A percentile compares a stretch with the other conserved stretches of the same genome.
These are phyloP conservation scores for Antitrichia curtipendula DNA, from an alignment of 225 moss, liverwort and hornwort species.

Conservation along the genomic window DNA sequence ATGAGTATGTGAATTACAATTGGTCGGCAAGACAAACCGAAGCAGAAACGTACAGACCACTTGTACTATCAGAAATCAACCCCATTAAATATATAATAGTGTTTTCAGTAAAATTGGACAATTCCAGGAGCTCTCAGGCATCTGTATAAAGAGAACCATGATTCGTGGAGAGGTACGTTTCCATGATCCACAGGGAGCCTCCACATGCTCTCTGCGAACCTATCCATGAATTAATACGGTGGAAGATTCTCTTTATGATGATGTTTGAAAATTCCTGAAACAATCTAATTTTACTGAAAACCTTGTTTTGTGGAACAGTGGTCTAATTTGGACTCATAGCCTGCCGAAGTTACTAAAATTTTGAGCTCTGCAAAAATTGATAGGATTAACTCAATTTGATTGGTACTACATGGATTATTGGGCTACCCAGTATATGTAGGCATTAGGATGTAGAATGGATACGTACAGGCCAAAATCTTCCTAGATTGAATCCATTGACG, in stretches of 20 bases:
- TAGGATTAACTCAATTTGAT: background rate
- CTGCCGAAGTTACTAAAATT: background rate
- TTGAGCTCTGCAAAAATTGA: background rate
- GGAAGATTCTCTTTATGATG: background rate
- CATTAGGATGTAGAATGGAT: background rate
- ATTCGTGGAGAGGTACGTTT: background rate
- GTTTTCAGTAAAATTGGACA: background rate
- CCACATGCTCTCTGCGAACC: background rate
- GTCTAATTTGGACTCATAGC: background rate
- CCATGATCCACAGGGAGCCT: background rate
- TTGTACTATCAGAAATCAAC: background rate
- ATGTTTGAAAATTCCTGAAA: background rate
- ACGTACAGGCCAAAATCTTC: constrained; percentile 76
- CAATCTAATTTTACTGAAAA: background rate
- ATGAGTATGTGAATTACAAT: background rate
- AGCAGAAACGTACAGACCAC: background rate
- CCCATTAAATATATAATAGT: background rate
- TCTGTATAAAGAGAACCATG: background rate
- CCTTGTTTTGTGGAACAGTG: background rate
- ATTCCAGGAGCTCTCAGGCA: background rate
- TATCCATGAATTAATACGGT: background rate
- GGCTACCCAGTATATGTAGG: background rate
- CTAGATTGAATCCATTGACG: constrained; percentile 70
- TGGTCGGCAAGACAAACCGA: background rate
- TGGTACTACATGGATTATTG: background rate